Conservation (phyloP, 495 filamentous ascomycete genomes). For the Hypoxylon intermedium region DNA sequence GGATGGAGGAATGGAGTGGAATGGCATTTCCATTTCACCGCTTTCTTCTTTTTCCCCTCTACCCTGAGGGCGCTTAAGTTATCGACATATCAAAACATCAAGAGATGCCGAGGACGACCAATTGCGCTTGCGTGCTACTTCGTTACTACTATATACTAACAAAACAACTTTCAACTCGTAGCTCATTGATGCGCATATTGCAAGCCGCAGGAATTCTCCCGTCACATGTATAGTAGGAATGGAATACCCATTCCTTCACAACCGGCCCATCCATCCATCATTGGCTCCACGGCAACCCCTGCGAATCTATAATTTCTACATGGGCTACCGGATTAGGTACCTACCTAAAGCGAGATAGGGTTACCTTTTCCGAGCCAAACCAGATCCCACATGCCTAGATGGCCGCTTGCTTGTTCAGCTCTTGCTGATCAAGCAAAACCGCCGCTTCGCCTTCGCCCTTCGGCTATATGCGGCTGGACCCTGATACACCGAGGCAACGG, state of each 20-base stretch:
- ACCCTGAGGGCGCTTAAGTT: background rate
- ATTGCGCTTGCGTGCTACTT: background rate
- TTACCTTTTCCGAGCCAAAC: constrained; percentile 7
- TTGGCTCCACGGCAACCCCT: constrained; percentile 11
- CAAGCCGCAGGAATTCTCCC: constrained; percentile 9
- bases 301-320: constrained; percentile 1
- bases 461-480: constrained; percentile 33
- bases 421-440: constrained; percentile 4
- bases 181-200: background rate
- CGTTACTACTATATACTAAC: too few species aligned
- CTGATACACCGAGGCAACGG: constrained; percentile 16
- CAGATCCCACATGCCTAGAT: background rate
- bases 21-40: constrained; percentile 15
- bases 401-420: constrained; percentile 3
- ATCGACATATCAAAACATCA: constrained; percentile 3
- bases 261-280: too few species aligned
- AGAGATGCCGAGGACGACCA: constrained; percentile 20
- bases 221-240: background rate
- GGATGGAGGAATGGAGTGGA: constrained; percentile 15
- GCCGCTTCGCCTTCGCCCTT: constrained; percentile 10
- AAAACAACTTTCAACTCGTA: too few species aligned
- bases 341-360: constrained; percentile 13
- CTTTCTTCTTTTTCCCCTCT: background rate
- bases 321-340: constrained; percentile 15
- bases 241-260: too few species aligned